Conservation (phyloP, 345 rosid genomes). For the Bretschneidera sinensis region DNA sequence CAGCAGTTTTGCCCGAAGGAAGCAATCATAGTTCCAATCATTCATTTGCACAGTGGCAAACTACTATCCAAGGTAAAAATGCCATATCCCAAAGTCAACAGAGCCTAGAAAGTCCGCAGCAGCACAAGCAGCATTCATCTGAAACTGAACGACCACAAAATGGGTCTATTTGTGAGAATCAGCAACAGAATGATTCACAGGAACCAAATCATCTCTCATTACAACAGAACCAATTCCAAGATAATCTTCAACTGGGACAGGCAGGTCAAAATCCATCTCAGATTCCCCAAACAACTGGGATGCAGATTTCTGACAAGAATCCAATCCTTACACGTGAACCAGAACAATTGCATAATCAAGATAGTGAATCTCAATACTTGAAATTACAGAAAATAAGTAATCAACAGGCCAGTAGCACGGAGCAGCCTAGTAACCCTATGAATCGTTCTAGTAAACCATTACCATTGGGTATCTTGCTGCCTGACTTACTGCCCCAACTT, state of each 20-base stretch:
- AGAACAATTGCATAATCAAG: conserved; percentile 42
- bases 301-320: conserved; percentile 51
- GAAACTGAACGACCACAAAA: conserved; percentile 33
- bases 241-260: conserved; percentile 37
- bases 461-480: conserved; percentile 75
- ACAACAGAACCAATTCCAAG: conserved; percentile 53
- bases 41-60: conserved; percentile 51
- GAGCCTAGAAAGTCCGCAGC: conserved; percentile 35
- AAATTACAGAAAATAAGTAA: conserved; percentile 61
- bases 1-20: conserved; percentile 39
- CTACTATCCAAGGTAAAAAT: conserved; percentile 38
- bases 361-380: conserved; percentile 51
- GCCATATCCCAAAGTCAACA: conserved; percentile 36
- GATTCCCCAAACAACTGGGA: conserved; percentile 44
- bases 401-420: conserved; percentile 53
- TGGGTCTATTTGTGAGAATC: conserved; percentile 37
- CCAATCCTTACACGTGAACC: conserved; percentile 31
- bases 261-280: conserved; percentile 44
- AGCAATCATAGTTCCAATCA: conserved; percentile 38
- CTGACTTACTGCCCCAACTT: conserved; percentile 75
- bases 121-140: conserved; percentile 44
- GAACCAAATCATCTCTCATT: conserved; percentile 28
- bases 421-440: conserved; percentile 43
- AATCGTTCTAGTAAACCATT: conserved; percentile 60
- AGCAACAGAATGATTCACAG: conserved; percentile 37